A percentile compares a stretch with the other conserved stretches of the same genome.
phyloP scores from a whole-genome alignment of 1,284 basidiomycete species.

The Dichomitus squalens region DNA sequence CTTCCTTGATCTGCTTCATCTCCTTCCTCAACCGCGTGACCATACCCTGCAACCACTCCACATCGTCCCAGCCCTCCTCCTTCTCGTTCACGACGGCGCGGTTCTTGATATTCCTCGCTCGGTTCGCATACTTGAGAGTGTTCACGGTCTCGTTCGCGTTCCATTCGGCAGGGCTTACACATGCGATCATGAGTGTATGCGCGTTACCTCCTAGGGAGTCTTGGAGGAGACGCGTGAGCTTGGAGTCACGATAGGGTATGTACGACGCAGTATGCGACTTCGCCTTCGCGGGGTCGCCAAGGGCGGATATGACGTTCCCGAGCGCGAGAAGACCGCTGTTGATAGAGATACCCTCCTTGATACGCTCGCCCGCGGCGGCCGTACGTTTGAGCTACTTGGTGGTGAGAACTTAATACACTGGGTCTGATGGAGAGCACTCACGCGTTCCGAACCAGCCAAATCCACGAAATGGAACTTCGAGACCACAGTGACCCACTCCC shows the following conservation, averaged over 20 bases:
- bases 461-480: constrained; percentile 99
- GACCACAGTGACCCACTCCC: constrained; percentile 87
- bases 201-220: constrained; percentile 99
- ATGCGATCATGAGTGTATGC: constrained; percentile 98
- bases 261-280: constrained; percentile 80
- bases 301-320: constrained; percentile 97
- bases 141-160: constrained; percentile 95
- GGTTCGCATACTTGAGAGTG: constrained; percentile 97
- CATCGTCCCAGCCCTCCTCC: constrained; percentile 98
- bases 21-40: constrained; percentile 87
- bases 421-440: constrained; percentile 39
- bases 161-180: constrained; percentile 94
- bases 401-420: neutral
- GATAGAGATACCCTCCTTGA: constrained; percentile 97
- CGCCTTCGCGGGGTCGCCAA: constrained; percentile 89
- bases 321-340: constrained; percentile 96
- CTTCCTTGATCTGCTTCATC: constrained; percentile 75
- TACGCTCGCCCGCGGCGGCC: constrained; percentile 90
- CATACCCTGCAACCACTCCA: constrained; percentile 92
- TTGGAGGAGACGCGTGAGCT: constrained; percentile 92
- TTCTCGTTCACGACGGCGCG: constrained; percentile 89
- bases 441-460: constrained; percentile 93
- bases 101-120: constrained; percentile 98
- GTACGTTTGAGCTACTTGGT: constrained; percentile 80
- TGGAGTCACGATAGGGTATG: constrained; percentile 96